Evolutionary conservation across 495 filamentous ascomycete species (phyloP), one percentile per base, ranked within the genome.

Genomic region (Cenococcum geophilum): DNA sequence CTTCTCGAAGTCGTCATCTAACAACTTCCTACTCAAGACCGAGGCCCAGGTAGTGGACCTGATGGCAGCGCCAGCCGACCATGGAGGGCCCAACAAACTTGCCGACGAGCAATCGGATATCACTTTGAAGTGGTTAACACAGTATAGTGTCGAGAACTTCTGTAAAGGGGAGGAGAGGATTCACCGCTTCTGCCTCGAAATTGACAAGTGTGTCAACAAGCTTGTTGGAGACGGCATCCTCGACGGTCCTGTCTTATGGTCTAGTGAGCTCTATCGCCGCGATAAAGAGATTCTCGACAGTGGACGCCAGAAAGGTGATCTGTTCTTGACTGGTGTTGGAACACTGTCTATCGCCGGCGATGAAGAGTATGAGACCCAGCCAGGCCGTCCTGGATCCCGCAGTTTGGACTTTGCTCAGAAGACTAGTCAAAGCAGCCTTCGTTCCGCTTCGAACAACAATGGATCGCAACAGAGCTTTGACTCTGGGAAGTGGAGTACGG

Each of bases 101-200:
- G 89, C 89, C n/a, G 93, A 98, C 70, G 92, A 97, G 56, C 93
- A 97, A 70, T 83, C 92, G 1, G 89, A 92, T 36, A 85, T 91
- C 64, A 95, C 91, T 4, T 78, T 82, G 22, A 86, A 85, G 56
- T 98, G 93, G 89, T 74, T 98, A 49, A 83, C 86, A 16, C 84
- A 87, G 71, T 86, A 84, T 64, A 84, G 83, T 11, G 83, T 97
- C 21, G 92, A 93, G 72, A 97, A 96, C 68, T 92, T 97, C 73
- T 98, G 93, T 76, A 87, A 86, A 67, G 93, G 92, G 18, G 93
- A 98, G 70, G 93, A 98, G 75, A 78, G 93, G 37, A 95, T 98
- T 55, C 93, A 98, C 70, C 83, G 91, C 16, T 95, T 98, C 71
- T 95, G 86, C 71, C 85, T 91, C 51, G 93, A 97, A 70, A 81